Evolutionary conservation across 257 asterid species (phyloP).

Genomic region (Cinchona pubescens): DNA sequence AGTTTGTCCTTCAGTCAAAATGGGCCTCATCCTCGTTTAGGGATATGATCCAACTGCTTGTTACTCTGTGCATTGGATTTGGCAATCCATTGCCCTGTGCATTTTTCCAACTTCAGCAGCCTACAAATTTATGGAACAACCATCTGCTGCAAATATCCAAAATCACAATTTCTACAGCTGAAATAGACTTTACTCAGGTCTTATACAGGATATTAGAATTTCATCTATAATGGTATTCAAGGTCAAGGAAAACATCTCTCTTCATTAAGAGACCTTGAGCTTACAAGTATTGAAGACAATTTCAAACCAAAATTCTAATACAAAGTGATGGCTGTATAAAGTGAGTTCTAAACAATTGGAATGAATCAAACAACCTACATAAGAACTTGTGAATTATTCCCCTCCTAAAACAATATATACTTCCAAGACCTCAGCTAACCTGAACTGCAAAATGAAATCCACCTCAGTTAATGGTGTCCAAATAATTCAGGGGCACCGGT

Average conservation of each 20-base stretch:
- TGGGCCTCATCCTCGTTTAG: too few species aligned
- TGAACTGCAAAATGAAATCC: conserved; percentile 8
- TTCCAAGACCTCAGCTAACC: conserved; percentile 14
- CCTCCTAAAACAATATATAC: conserved; percentile 7
- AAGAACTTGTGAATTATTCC: conserved; percentile 1
- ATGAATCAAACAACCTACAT: conserved; percentile 10
- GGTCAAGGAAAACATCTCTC: background rate
- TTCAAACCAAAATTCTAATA: conserved; percentile 4
- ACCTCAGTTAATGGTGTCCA: conserved; percentile 6
- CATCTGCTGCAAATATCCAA: background rate
- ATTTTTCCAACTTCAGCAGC: background rate
- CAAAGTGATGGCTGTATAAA: background rate
- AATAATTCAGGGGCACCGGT: background rate
- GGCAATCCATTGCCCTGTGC: too few species aligned
- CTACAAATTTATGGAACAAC: background rate
- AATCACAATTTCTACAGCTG: background rate
- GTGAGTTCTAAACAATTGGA: background rate
- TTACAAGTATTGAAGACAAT: conserved; percentile 7
- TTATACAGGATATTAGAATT: background rate
- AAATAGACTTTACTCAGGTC: background rate
- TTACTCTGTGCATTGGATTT: too few species aligned
- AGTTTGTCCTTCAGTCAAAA: too few species aligned
- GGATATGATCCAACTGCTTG: background rate
- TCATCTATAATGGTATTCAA: background rate
- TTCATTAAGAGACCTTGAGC: conserved; percentile 6